phyloP scores from a whole-genome alignment of 179 eudicot genomes.

The Silene coronaria region DNA sequence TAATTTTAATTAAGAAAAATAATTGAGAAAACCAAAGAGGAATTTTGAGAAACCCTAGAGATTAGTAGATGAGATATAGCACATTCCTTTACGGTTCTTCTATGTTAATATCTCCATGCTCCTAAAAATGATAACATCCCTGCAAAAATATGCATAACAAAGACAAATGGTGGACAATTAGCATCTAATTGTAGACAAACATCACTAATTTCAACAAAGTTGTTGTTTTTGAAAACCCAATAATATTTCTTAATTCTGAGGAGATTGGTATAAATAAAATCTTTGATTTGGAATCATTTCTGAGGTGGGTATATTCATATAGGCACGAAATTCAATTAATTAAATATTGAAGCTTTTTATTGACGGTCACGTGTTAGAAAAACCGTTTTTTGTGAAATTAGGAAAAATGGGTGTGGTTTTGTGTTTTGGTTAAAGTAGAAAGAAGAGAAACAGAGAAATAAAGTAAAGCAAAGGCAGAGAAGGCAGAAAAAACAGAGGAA shows the following conservation, averaged over 20 bases:
- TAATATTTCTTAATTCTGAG: background rate
- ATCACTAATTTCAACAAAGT: conserved; percentile 45
- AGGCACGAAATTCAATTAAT: conserved; percentile 22
- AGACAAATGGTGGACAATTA: conserved; percentile 33
- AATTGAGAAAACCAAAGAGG: conserved; percentile 5
- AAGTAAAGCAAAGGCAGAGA: background rate
- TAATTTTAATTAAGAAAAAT: background rate
- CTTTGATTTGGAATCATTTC: conserved; percentile 28
- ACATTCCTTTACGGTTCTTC: conserved; percentile 32
- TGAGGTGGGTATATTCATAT: conserved; percentile 32
- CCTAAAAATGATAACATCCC: conserved; percentile 19
- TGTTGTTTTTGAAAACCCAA: conserved; percentile 27
- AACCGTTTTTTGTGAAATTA: background rate
- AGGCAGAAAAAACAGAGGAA: conserved; percentile 7
- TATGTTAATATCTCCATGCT: conserved; percentile 19
- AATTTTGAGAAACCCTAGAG: background rate
- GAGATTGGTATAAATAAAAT: background rate
- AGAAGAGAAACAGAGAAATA: conserved; percentile 19
- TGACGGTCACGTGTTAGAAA: background rate
- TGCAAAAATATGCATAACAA: conserved; percentile 19
- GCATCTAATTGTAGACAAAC: conserved; percentile 38
- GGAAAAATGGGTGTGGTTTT: background rate
- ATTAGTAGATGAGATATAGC: conserved; percentile 13
- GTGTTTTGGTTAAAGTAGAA: background rate
- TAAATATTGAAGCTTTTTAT: background rate